phyloP scores from a whole-genome alignment of 2,329 filamentous ascomycete genomes.

The Xylaria sp. region DNA sequence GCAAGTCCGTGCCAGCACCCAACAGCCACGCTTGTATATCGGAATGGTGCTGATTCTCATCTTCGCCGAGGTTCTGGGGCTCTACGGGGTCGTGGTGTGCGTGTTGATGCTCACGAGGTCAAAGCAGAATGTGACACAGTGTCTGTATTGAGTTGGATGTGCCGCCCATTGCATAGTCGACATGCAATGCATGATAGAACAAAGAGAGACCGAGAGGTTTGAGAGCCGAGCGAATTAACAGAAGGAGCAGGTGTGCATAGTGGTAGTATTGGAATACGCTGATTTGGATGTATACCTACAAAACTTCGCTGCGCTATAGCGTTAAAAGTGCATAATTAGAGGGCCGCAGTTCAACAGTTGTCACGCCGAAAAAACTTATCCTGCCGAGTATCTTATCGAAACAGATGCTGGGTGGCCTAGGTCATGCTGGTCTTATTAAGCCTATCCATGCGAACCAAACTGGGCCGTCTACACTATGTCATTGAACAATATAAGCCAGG shows the following conservation, averaged over 20 bases:
- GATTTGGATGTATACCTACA: no score
- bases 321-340: background rate
- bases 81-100: constrained; percentile 53
- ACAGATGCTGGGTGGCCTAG: constrained; percentile 7
- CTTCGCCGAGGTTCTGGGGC: constrained; percentile 58
- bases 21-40: constrained; percentile 59
- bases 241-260: background rate
- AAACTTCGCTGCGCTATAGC: background rate
- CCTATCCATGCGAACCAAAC: constrained; percentile 36
- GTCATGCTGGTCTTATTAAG: constrained; percentile 40
- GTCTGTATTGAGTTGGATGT: constrained; percentile 48
- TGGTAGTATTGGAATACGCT: background rate
- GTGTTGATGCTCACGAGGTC: constrained; percentile 62
- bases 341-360: background rate
- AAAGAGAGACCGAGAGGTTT: background rate
- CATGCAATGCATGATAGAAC: background rate
- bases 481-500: constrained; percentile 15
- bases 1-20: constrained; percentile 58
- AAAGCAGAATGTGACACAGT: constrained; percentile 53
- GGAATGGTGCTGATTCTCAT: constrained; percentile 62
- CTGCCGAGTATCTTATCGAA: constrained; percentile 5
- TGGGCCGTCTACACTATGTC: constrained; percentile 31
- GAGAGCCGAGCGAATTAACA: background rate
- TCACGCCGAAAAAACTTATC: background rate
- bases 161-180: background rate